Base-by-base conservation (phyloP, 805 yeast genomes). In the Metschnikowia amazonensis region DNA sequence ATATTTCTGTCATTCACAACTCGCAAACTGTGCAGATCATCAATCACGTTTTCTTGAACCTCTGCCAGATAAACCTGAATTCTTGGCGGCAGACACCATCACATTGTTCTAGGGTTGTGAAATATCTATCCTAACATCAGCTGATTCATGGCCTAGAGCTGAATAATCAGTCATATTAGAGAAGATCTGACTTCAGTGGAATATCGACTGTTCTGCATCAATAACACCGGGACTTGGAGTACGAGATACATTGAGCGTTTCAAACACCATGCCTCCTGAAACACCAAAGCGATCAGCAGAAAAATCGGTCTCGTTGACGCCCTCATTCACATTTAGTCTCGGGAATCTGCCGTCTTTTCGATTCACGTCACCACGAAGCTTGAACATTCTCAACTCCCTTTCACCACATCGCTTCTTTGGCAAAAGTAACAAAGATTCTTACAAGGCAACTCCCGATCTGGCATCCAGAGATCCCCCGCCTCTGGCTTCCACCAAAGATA, bases 301-400 rank as follows among this genome's bases (percentile, higher is more conserved):
- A 34, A 39, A 36, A n/a, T n/a, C 42, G 3, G 18, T 29, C 14
- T 38, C 42, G 13, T 20, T 56, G 43, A 65, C 70, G 10, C 69
- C 71, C 1, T 59, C 69, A 6, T 67, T 69, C 53, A 58, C 66
- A 24, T 67, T 70, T 48, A 70, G 73, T 24, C 51, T 69, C 25
- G 69, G 68, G 30, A 66, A 69, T 41, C 72, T 66, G 72, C 75
- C 75, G 11, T 66, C 72, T n/a, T 67, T 70, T 52, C 67, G 63
- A 31, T 65, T 70, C 51, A 56, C 62, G 41, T 64, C 72, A 9
- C 75, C 75, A 5, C 43, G 66, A 28, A 52, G 50, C 34, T 25
- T 55, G 36, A 55, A 57, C 45, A 36, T 59, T 17, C 50, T 66
- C 18, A 53, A 54, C 39, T 48, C 63, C n/a, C 53, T 64, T 5